These are phyloP conservation scores for Kwoniella mangroviensis DNA, from an alignment of 768 basidiomycete genomes.

Conservation along the genomic window DNA sequence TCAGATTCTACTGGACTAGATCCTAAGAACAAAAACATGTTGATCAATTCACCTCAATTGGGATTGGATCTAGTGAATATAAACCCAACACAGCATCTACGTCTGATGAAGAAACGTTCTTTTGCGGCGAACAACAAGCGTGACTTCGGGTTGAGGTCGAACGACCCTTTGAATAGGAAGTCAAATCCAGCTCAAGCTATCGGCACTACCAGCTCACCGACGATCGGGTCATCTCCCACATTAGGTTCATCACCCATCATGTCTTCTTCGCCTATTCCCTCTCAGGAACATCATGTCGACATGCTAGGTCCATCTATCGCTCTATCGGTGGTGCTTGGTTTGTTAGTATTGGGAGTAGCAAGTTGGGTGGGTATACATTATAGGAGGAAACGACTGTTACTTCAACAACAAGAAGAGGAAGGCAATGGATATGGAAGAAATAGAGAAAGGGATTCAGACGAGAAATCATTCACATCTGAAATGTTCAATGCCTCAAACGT, in stretches of 20 bases:
- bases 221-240: slow-evolving; percentile 24
- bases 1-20: not conserved
- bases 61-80: slow-evolving; percentile 25
- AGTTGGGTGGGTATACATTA: slow-evolving; percentile 33
- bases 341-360: slow-evolving; percentile 34
- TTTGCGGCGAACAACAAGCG: not conserved
- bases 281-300: slow-evolving; percentile 10
- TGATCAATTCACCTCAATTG: slow-evolving; percentile 26
- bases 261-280: slow-evolving; percentile 11
- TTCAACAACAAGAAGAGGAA: not conserved
- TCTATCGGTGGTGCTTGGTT: slow-evolving; percentile 32
- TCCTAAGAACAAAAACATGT: not conserved
- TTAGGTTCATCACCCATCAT: slow-evolving; percentile 20
- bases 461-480: slow-evolving; percentile 19
- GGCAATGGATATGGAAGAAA: not conserved
- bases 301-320: slow-evolving; percentile 31
- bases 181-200: not conserved
- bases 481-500: slow-evolving; percentile 32
- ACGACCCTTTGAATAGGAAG: slow-evolving; percentile 7
- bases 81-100: slow-evolving; percentile 28
- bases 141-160: slow-evolving; percentile 14
- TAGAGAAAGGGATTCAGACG: slow-evolving; percentile 17
- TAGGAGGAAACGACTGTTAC: slow-evolving; percentile 19
- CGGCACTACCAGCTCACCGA: slow-evolving; percentile 14
- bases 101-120: slow-evolving; percentile 28